Conservation (phyloP, 805 yeast species). For the Barnettozyma populi region DNA sequence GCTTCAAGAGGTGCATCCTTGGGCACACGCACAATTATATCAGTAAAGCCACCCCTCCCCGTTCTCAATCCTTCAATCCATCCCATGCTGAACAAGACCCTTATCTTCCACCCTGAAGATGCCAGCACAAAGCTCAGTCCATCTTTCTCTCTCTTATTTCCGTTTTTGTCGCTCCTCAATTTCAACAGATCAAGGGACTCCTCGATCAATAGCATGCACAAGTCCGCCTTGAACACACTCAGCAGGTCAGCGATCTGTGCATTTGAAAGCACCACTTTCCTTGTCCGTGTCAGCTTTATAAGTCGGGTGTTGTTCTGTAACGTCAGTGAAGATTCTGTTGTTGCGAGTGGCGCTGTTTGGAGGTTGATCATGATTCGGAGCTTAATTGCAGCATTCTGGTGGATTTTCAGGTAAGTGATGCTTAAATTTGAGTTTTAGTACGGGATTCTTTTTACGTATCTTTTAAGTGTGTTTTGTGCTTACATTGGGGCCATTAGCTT, state of each 20-base stretch:
- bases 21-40: conserved; percentile 15
- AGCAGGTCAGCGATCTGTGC: conserved; percentile 15
- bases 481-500: conserved; percentile 1
- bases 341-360: not conserved
- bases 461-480: not conserved
- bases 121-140: conserved; percentile 1
- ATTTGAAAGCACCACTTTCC: conserved; percentile 17
- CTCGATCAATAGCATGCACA: conserved; percentile 11
- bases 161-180: not conserved
- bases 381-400: not conserved
- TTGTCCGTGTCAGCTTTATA: conserved; percentile 1
- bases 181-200: conserved; percentile 12
- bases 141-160: not conserved
- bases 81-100: conserved; percentile 8
- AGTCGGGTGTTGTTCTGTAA: conserved; percentile 8
- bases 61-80: conserved; percentile 8
- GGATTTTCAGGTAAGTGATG: not conserved
- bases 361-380: conserved; percentile 6
- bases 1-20: not conserved
- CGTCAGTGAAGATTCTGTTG: conserved; percentile 2
- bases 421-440: not conserved
- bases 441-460: not conserved
- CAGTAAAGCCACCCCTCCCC: not conserved
- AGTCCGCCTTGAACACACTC: conserved; percentile 10
- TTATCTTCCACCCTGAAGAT: conserved; percentile 18